phyloP scores from a whole-genome alignment of 495 filamentous ascomycete genomes.

The Gamarada debralockiae region DNA sequence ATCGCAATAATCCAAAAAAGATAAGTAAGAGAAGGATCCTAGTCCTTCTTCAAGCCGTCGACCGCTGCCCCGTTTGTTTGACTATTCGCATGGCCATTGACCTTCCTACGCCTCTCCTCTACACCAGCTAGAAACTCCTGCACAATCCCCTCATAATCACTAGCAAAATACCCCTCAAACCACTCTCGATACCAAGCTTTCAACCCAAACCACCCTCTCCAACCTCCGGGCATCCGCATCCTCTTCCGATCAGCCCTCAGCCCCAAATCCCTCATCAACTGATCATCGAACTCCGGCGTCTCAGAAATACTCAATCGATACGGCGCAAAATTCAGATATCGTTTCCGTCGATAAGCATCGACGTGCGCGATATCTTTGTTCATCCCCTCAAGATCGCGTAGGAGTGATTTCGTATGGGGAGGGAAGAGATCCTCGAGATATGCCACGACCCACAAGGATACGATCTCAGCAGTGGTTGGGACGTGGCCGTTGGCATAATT shows the following conservation, averaged over 20 bases:
- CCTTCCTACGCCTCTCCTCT: background rate
- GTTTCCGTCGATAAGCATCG: conserved; percentile 17
- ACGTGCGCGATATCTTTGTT: conserved; percentile 21
- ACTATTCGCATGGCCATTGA: too few relatives aligned
- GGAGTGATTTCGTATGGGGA: background rate
- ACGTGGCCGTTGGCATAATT: conserved; percentile 14
- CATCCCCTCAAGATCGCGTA: conserved; percentile 6
- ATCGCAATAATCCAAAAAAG: too few relatives aligned
- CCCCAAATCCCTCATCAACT: conserved; percentile 24
- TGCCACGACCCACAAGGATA: conserved; percentile 27
- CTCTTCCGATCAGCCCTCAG: conserved; percentile 20
- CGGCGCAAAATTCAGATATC: conserved; percentile 15
- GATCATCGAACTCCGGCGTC: conserved; percentile 20
- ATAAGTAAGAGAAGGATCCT: too few relatives aligned
- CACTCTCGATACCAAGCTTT: conserved; percentile 30
- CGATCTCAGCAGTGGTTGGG: conserved; percentile 22
- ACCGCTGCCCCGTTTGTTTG: too few relatives aligned
- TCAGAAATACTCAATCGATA: background rate
- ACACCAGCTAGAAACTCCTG: conserved; percentile 24
- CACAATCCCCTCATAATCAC: conserved; percentile 35
- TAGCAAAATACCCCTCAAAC: conserved; percentile 32
- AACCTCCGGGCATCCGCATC: background rate
- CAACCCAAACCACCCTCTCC: conserved; percentile 7
- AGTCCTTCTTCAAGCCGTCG: too few relatives aligned
- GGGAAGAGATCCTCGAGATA: conserved; percentile 23